Conservation (phyloP, 208 protist genomes). For the Trypanosoma melophagium region DNA sequence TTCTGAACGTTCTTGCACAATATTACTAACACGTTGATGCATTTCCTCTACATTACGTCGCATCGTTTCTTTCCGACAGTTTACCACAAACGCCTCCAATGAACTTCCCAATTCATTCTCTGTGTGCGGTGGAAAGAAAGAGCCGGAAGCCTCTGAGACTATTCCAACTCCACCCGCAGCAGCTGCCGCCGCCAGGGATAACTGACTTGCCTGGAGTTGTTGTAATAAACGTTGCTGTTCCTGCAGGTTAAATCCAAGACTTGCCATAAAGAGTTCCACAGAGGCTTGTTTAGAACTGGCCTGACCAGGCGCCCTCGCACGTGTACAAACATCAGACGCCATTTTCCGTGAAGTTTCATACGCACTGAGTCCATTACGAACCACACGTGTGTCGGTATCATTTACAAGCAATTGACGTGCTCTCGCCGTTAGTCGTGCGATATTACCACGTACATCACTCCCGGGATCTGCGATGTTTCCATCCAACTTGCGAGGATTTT, state of each 20-base stretch:
- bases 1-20: conserved; percentile 54
- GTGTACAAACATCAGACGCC: conserved; percentile 30
- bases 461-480: neutral
- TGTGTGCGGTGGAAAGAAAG: conserved; percentile 12
- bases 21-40: conserved; percentile 55
- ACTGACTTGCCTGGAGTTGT: conserved; percentile 57
- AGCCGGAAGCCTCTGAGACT: conserved; percentile 4
- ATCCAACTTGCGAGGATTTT: conserved; percentile 2
- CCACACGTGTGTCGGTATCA: conserved; percentile 45
- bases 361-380: conserved; percentile 62
- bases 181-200: conserved; percentile 37
- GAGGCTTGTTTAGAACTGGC: conserved; percentile 48
- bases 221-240: conserved; percentile 83
- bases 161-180: conserved; percentile 12
- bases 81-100: conserved; percentile 64
- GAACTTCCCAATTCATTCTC: conserved; percentile 31
- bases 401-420: conserved; percentile 57
- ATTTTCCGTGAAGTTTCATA: conserved; percentile 60
- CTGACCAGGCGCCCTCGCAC: conserved; percentile 7
- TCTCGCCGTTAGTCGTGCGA: conserved; percentile 68
- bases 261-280: conserved; percentile 83
- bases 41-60: conserved; percentile 60
- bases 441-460: conserved; percentile 60
- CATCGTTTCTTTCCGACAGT: conserved; percentile 47
- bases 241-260: conserved; percentile 74